Percentiles rank a stretch among this genome's conserved stretches.
These are phyloP conservation scores for Talaromyces sp. DNA, from an alignment of 2,329 filamentous ascomycete species.

Conservation along the genomic window DNA sequence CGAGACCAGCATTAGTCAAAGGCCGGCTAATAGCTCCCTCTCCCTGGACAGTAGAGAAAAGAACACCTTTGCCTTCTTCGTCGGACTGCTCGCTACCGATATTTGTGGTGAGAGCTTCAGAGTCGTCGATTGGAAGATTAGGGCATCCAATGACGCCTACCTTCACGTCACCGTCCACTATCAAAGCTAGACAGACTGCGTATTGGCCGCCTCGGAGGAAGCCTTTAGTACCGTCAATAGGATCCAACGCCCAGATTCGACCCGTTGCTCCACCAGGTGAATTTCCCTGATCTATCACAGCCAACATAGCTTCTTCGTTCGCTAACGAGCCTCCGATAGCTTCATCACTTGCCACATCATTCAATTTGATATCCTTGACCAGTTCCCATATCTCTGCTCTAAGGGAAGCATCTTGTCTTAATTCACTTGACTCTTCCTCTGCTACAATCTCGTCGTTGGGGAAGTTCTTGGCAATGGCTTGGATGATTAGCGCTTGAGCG, in stretches of 20 bases:
- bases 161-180: constrained; percentile 90
- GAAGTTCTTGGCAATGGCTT: constrained; percentile 84
- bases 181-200: constrained; percentile 85
- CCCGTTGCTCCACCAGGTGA: constrained; percentile 40
- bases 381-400: constrained; percentile 79
- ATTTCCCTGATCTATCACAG: constrained; percentile 56
- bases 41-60: constrained; percentile 80
- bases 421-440: constrained; percentile 83
- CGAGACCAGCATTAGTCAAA: constrained; percentile 53
- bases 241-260: constrained; percentile 92
- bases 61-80: constrained; percentile 72
- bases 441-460: constrained; percentile 87
- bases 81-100: constrained; percentile 73
- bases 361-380: constrained; percentile 68
- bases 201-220: constrained; percentile 96
- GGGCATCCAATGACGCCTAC: constrained; percentile 94
- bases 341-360: constrained; percentile 62
- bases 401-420: constrained; percentile 68
- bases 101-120: constrained; percentile 64
- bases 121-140: constrained; percentile 86
- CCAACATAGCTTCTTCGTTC: constrained; percentile 60
- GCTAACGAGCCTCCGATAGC: constrained; percentile 67
- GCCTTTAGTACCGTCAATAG: constrained; percentile 96
- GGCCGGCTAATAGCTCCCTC: constrained; percentile 78
- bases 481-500: constrained; percentile 93